phyloP scores from a whole-genome alignment of 257 asterid genomes.

The Gentiana straminea region DNA sequence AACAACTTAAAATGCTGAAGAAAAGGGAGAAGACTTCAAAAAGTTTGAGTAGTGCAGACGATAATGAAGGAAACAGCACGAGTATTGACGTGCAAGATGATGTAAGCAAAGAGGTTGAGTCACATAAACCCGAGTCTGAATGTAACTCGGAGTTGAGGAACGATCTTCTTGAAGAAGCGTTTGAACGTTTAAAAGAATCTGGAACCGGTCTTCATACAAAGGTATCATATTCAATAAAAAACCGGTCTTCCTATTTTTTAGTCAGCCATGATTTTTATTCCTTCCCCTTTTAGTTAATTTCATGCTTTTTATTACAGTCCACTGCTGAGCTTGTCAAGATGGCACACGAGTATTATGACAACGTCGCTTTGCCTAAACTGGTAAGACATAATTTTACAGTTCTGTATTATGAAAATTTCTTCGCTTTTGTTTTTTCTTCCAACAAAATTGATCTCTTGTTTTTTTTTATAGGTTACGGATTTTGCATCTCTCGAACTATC shows the following conservation, averaged over 20 bases:
- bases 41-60: constrained; percentile 36
- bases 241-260: too few relatives aligned
- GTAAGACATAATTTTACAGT: constrained; percentile 20
- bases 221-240: constrained; percentile 16
- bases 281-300: constrained; percentile 10
- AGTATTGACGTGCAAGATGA: constrained; percentile 12
- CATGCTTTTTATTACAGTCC: constrained; percentile 36
- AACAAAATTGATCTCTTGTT: not conserved
- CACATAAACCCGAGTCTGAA: constrained; percentile 40
- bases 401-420: not conserved
- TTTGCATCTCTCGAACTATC: constrained; percentile 80
- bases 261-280: too few relatives aligned
- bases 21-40: constrained; percentile 60
- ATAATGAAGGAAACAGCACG: constrained; percentile 30
- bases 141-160: constrained; percentile 49
- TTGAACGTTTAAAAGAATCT: constrained; percentile 65
- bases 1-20: constrained; percentile 62
- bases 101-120: constrained; percentile 25
- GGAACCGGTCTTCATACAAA: constrained; percentile 77
- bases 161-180: constrained; percentile 54
- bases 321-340: constrained; percentile 66
- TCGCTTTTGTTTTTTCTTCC: constrained; percentile 6
- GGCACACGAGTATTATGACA: constrained; percentile 63
- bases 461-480: constrained; percentile 59
- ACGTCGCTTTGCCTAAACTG: constrained; percentile 70